These are phyloP conservation scores for Bipolaris oryzae DNA, from an alignment of 2,329 filamentous ascomycete species.

Conservation along the genomic window DNA sequence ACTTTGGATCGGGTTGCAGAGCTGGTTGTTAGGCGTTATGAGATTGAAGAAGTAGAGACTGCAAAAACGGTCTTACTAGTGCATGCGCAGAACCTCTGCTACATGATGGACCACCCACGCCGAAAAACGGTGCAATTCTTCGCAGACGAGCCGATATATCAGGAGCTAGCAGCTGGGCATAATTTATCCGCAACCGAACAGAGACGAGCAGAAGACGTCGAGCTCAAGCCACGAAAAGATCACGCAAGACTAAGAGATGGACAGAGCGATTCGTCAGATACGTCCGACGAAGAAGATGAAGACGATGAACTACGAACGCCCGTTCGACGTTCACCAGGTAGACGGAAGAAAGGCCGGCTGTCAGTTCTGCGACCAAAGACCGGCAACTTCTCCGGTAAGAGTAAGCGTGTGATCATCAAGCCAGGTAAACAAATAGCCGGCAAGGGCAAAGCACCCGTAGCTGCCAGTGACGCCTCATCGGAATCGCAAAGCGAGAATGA, in stretches of 20 bases:
- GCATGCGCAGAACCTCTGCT: slow-evolving; percentile 46
- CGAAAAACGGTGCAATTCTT: slow-evolving; percentile 39
- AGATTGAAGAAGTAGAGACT: slow-evolving; percentile 42
- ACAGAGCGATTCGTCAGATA: slow-evolving; percentile 30
- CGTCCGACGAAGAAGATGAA: slow-evolving; percentile 29
- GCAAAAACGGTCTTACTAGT: slow-evolving; percentile 44
- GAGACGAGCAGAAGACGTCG: slow-evolving; percentile 38
- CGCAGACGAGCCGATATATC: slow-evolving; percentile 41
- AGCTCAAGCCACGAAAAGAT: slow-evolving; percentile 39
- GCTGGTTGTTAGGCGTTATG: slow-evolving; percentile 44
- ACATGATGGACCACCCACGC: slow-evolving; percentile 48
- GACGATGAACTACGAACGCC: slow-evolving; percentile 27
- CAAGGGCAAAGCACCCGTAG: slow-evolving; percentile 33
- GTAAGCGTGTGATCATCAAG: slow-evolving; percentile 25
- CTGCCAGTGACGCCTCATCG: slow-evolving; percentile 22
- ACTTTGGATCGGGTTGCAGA: slow-evolving; percentile 43
- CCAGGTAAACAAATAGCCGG: slow-evolving; percentile 24
- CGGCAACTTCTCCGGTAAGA: slow-evolving; percentile 46
- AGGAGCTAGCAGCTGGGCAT: slow-evolving; percentile 36
- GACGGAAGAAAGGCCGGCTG: slow-evolving; percentile 36
- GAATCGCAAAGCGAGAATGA: slow-evolving; percentile 17
- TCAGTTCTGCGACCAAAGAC: slow-evolving; percentile 47
- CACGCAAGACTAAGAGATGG: slow-evolving; percentile 33
- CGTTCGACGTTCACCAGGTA: slow-evolving; percentile 22
- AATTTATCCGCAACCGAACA: slow-evolving; percentile 39